These are phyloP conservation scores for Paraphaeosphaeria sporulosa DNA, from an alignment of 2,329 filamentous ascomycete species.

Conservation along the genomic window DNA sequence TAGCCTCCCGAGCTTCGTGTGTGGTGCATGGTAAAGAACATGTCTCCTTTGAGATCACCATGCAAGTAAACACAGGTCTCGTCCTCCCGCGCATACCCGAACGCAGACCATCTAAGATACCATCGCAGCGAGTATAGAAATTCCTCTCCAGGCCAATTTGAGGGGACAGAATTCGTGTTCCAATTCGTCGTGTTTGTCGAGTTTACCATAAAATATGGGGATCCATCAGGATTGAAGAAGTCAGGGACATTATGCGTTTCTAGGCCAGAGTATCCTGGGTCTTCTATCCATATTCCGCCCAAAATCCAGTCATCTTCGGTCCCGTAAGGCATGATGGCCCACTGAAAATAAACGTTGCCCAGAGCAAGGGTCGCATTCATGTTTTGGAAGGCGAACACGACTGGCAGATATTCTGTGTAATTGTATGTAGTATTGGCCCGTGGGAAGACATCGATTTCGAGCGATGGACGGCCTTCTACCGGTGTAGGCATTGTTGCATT, in stretches of 20 bases:
- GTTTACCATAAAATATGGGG: conserved; percentile 7
- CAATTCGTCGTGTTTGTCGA: background rate
- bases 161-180: background rate
- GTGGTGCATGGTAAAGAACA: background rate
- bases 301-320: background rate
- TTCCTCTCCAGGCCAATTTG: background rate
- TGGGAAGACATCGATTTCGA: conserved; percentile 13
- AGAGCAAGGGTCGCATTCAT: conserved; percentile 60
- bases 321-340: conserved; percentile 10
- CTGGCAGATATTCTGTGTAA: background rate
- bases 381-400: conserved; percentile 14
- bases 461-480: background rate
- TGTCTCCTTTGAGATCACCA: background rate
- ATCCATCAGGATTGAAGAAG: background rate
- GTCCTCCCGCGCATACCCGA: too few relatives aligned
- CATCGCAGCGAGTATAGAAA: background rate
- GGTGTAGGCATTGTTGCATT: background rate
- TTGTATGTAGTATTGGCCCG: conserved; percentile 36
- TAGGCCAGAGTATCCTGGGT: too few relatives aligned
- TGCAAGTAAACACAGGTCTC: background rate
- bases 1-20: too few relatives aligned
- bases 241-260: background rate
- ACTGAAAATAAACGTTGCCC: background rate
- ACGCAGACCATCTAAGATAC: background rate
- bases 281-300: background rate